These are phyloP conservation scores for Leptographium wingfieldii DNA, from an alignment of 2,329 filamentous ascomycete species.

Conservation along the genomic window DNA sequence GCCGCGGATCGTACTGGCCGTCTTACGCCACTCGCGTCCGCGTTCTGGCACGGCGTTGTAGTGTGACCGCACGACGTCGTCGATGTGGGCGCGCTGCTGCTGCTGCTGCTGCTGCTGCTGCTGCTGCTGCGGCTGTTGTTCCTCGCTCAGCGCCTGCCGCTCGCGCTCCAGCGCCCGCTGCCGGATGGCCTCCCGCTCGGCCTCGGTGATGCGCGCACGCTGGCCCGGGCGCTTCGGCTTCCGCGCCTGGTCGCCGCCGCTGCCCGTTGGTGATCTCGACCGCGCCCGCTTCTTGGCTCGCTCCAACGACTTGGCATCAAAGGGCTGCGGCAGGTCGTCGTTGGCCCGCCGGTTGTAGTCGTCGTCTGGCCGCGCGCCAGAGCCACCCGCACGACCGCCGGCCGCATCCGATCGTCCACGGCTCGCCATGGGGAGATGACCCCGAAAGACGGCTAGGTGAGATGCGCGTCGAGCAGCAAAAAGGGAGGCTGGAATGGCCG, in stretches of 20 bases:
- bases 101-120: conserved; percentile 26
- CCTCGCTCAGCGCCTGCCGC: conserved; percentile 27
- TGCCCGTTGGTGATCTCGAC: conserved; percentile 29
- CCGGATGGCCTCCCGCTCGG: conserved; percentile 55
- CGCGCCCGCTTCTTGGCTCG: conserved; percentile 45
- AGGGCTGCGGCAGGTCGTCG: conserved; percentile 44
- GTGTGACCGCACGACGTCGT: conserved; percentile 82
- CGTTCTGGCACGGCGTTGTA: conserved; percentile 94
- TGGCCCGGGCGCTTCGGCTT: conserved; percentile 58
- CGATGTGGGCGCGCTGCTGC: conserved; percentile 45
- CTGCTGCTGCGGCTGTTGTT: conserved; percentile 18
- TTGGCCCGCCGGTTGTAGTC: conserved; percentile 15
- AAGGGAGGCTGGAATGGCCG: neutral
- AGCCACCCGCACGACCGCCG: neutral
- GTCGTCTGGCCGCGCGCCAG: neutral
- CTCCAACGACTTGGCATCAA: conserved; percentile 45
- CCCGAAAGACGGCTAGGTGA: neutral
- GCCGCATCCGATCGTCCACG: neutral
- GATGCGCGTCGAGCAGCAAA: neutral
- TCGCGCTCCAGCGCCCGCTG: conserved; percentile 45
- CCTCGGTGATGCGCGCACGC: conserved; percentile 52
- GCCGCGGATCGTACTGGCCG: conserved; percentile 89
- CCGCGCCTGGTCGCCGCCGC: conserved; percentile 25
- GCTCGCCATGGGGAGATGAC: neutral
- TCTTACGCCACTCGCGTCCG: conserved; percentile 87